Base-by-base conservation (phyloP, 148 eudicot genomes). In the Vaccinium corymbosum region DNA sequence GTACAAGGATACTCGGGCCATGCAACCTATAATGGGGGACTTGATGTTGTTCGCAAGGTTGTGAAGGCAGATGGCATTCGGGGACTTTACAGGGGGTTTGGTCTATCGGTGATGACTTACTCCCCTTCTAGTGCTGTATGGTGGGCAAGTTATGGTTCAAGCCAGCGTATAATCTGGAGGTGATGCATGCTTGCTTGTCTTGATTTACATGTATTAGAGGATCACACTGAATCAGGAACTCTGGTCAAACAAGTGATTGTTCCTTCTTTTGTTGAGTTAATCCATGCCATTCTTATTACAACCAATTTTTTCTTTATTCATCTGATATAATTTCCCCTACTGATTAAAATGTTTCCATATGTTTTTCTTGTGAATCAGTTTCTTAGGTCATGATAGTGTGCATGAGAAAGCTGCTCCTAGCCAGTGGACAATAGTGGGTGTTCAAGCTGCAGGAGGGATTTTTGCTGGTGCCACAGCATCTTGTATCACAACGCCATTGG, bases 111-210 rank as follows among this genome's bases (percentile, higher is more conserved):
- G 80, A 85, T 93, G 90, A 97, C 98, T 13, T 97, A 95, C 89
- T 86, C 97, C 68, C 99, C 99, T 42, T 92, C 98, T 68, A 97
- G 99, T 92, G 99, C 99, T 87, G 98, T 95, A 68, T 97, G 99
- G 99, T 97, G 99, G 99, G 98, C 98, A 62, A 97, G 98, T 83
- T 97, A 97, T 86, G 99, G 99, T 85, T 94, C 99, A 86, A 97
- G 99, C 83, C 99, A 97, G 87, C 98, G 98, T 68, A 83, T 97
- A 56, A 91, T 97, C 81, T 97, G 98, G 98, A 94, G 96, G 98
- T 97, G 86, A 79, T 83, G 61, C 64, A 78, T 86, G 29, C 57
- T 59, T 77, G 53, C 38, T 20, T 14, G 51, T 11, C 42, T 16
- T 52, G 7, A 51, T 81, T 52, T 84, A 17, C 8, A 76, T 66